Conservation (phyloP, 2,329 filamentous ascomycete genomes). For the Cercospora nicotianae region DNA sequence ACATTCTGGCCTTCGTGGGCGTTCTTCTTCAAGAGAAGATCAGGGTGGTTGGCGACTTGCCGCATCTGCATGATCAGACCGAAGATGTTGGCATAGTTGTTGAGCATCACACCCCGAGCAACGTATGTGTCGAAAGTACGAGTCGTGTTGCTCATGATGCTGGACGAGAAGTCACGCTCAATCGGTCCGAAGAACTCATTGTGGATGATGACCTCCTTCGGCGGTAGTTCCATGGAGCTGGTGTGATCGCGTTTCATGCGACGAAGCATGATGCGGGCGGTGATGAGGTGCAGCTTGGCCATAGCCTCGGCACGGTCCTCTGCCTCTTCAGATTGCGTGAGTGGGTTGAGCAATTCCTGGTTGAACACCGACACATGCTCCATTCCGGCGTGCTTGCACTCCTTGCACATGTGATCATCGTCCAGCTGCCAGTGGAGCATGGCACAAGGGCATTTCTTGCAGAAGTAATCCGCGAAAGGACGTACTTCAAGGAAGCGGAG, state of each 20-base stretch:
- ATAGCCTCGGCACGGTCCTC: constrained; percentile 68
- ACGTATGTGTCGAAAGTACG: constrained; percentile 96
- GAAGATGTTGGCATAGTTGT: constrained; percentile 99
- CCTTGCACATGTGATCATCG: constrained; percentile 66
- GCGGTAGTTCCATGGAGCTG: constrained; percentile 91
- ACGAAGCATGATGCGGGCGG: constrained; percentile 91
- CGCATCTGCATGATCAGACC: constrained; percentile 99
- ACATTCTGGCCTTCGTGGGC: constrained; percentile 84
- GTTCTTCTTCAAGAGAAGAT: constrained; percentile 87
- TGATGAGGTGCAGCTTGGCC: constrained; percentile 79
- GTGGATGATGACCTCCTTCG: constrained; percentile 88
- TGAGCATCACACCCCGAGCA: constrained; percentile 83
- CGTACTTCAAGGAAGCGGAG: constrained; percentile 85
- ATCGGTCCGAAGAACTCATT: constrained; percentile 96
- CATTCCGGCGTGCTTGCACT: constrained; percentile 66
- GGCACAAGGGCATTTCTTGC: constrained; percentile 80
- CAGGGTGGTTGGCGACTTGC: constrained; percentile 94
- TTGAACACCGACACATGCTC: constrained; percentile 83
- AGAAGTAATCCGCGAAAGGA: constrained; percentile 92
- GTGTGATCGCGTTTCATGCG: constrained; percentile 93
- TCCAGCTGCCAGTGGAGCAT: constrained; percentile 81
- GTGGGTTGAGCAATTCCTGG: constrained; percentile 87
- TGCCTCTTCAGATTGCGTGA: constrained; percentile 49
- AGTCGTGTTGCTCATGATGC: constrained; percentile 89
- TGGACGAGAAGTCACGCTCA: constrained; percentile 91